A percentile compares a stretch with the other conserved stretches of the same genome.
Evolutionary conservation across 352 stramenopile species (phyloP).

Genomic region (Globisporangium mamillatum): DNA sequence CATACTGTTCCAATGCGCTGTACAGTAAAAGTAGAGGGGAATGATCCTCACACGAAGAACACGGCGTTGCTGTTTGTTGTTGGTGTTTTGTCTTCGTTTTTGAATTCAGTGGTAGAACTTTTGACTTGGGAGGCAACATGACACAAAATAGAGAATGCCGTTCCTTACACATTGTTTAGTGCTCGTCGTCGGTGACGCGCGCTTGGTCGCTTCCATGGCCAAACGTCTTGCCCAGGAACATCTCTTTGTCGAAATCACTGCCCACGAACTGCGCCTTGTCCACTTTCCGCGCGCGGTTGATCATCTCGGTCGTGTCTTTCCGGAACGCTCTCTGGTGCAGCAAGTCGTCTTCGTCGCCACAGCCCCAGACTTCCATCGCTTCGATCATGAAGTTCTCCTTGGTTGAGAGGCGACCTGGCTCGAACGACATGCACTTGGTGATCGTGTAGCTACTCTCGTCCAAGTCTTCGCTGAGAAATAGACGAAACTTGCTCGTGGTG

Average conservation of each 20-base stretch:
- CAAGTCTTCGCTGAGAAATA: constrained; percentile 85
- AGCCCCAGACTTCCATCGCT: constrained; percentile 78
- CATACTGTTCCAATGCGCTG: constrained; percentile 1
- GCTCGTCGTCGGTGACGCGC: constrained; percentile 68
- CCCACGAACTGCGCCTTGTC: constrained; percentile 84
- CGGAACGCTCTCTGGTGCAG: constrained; percentile 58
- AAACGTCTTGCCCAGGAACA: constrained; percentile 81
- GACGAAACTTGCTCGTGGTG: constrained; percentile 64
- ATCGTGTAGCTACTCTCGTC: constrained; percentile 82
- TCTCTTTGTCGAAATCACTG: constrained; percentile 82
- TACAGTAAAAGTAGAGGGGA: background rate
- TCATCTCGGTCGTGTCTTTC: constrained; percentile 78
- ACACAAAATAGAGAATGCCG: background rate
- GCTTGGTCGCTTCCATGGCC: constrained; percentile 60
- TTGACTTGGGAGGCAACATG: background rate
- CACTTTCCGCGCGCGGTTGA: constrained; percentile 80
- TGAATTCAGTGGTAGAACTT: background rate
- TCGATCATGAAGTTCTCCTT: constrained; percentile 62
- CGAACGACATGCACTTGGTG: constrained; percentile 71
- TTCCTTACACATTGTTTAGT: constrained; percentile 17
- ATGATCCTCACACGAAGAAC: background rate
- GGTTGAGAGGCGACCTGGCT: constrained; percentile 55
- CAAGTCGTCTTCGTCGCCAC: constrained; percentile 55
- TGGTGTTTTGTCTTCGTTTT: background rate
- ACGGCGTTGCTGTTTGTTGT: background rate